Percentiles rank a stretch among this genome's conserved stretches.
Evolutionary conservation across 129 eudicot genomes (phyloP).

Genomic region (Saposhnikovia divaricata): DNA sequence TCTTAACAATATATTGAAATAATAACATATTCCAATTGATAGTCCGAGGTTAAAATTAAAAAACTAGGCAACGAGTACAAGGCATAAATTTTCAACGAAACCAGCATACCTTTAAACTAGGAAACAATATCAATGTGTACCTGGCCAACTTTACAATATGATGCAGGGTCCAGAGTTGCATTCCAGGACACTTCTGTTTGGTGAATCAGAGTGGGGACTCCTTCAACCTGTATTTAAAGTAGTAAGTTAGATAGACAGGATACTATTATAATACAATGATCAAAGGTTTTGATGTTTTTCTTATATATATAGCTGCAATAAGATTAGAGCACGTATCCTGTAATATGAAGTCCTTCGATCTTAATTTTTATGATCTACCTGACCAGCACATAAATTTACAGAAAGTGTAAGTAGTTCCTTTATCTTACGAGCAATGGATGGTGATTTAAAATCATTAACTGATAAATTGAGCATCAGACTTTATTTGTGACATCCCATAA

Average conservation of each 20-base stretch:
- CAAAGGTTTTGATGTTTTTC: background rate
- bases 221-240: slow-evolving; percentile 55
- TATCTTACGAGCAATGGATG: background rate
- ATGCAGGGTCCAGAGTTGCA: slow-evolving; percentile 49
- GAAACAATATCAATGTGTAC: slow-evolving; percentile 22
- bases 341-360: no score
- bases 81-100: no score
- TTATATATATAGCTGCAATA: background rate
- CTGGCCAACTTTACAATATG: slow-evolving; percentile 76
- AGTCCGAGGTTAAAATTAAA: no score
- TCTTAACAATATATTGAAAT: no score
- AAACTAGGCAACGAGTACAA: no score
- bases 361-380: background rate
- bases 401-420: background rate
- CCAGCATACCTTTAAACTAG: background rate
- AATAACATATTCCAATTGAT: no score
- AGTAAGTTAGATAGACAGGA: background rate
- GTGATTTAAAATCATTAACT: background rate
- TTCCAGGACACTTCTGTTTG: slow-evolving; percentile 96
- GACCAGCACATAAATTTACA: background rate
- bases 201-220: slow-evolving; percentile 83
- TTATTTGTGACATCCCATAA: no score
- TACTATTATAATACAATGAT: background rate
- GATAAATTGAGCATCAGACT: no score
- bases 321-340: background rate